Evolutionary conservation across 225 moss, liverwort and hornwort genomes (phyloP).

Genomic region (Bryoerythrophyllum caledonicum): DNA sequence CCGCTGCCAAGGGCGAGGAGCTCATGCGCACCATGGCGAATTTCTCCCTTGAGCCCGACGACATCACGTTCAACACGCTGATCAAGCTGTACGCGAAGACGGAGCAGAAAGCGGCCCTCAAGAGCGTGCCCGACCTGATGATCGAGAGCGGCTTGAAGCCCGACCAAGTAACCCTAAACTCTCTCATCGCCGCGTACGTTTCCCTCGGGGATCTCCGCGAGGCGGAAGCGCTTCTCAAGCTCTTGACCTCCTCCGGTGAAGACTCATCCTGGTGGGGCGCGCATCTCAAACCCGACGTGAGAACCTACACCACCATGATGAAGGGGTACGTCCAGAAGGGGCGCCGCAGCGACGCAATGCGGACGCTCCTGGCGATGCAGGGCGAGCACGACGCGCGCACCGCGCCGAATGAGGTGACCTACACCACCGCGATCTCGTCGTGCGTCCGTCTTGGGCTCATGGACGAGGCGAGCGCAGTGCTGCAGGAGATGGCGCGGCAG

Average conservation of each 20-base stretch:
- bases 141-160: conserved; percentile 57
- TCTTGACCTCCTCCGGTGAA: neutral
- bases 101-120: conserved; percentile 51
- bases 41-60: conserved; percentile 53
- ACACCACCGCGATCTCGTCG: conserved; percentile 83
- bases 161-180: conserved; percentile 71
- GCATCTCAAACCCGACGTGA: conserved; percentile 60
- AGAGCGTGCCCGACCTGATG: conserved; percentile 64
- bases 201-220: conserved; percentile 64
- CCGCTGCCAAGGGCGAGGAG: conserved; percentile 50
- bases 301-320: conserved; percentile 92
- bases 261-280: conserved; percentile 34
- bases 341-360: conserved; percentile 78
- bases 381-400: conserved; percentile 43
- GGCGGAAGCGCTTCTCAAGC: conserved; percentile 64
- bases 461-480: conserved; percentile 73
- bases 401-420: conserved; percentile 83
- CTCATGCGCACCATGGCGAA: conserved; percentile 43
- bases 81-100: conserved; percentile 83
- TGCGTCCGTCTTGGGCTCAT: conserved; percentile 74
- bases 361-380: conserved; percentile 80
- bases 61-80: conserved; percentile 84
- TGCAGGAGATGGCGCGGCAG: conserved; percentile 73
- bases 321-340: conserved; percentile 86
- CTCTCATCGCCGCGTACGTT: conserved; percentile 73